Evolutionary conservation across 2,329 filamentous ascomycete genomes (phyloP).

Genomic region (Nemania sp.): DNA sequence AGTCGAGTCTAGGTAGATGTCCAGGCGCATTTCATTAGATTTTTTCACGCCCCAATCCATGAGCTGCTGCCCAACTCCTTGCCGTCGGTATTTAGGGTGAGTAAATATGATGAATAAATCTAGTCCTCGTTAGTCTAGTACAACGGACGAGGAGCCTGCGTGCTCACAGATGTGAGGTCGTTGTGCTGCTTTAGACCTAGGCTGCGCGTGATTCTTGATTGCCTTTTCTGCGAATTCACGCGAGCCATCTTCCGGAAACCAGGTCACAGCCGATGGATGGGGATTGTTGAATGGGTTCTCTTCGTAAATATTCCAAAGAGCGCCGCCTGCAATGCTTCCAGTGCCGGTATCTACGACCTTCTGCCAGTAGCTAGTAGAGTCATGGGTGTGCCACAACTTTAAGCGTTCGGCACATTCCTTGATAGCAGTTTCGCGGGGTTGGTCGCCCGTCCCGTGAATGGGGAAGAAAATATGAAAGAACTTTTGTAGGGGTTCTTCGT

Average conservation of each 20-base stretch:
- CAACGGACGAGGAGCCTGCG: not conserved
- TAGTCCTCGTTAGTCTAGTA: not conserved
- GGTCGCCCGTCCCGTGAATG: slow-evolving; percentile 37
- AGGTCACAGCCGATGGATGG: slow-evolving; percentile 41
- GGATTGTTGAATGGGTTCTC: slow-evolving; percentile 47
- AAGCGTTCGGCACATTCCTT: slow-evolving; percentile 37
- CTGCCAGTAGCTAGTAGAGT: slow-evolving; percentile 18
- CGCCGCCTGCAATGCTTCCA: slow-evolving; percentile 16
- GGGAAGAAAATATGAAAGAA: slow-evolving; percentile 48
- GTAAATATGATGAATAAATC: slow-evolving; percentile 42
- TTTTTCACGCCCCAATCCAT: slow-evolving; percentile 44
- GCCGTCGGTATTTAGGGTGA: slow-evolving; percentile 42
- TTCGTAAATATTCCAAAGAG: slow-evolving; percentile 32
- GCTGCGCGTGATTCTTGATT: slow-evolving; percentile 18
- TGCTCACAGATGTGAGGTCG: slow-evolving; percentile 40
- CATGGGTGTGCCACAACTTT: slow-evolving; percentile 19
- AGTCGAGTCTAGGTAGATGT: slow-evolving; percentile 46
- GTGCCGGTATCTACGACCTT: slow-evolving; percentile 8
- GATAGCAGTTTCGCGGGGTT: slow-evolving; percentile 45
- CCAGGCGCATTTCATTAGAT: slow-evolving; percentile 39
- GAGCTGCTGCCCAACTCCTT: slow-evolving; percentile 41
- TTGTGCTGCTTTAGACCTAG: slow-evolving; percentile 36
- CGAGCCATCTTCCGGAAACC: slow-evolving; percentile 2
- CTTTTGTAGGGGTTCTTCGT: slow-evolving; percentile 45
- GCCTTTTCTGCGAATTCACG: slow-evolving; percentile 12